These are phyloP conservation scores for Colletotrichum godetiae DNA, from an alignment of 2,329 filamentous ascomycete genomes.

Conservation along the genomic window DNA sequence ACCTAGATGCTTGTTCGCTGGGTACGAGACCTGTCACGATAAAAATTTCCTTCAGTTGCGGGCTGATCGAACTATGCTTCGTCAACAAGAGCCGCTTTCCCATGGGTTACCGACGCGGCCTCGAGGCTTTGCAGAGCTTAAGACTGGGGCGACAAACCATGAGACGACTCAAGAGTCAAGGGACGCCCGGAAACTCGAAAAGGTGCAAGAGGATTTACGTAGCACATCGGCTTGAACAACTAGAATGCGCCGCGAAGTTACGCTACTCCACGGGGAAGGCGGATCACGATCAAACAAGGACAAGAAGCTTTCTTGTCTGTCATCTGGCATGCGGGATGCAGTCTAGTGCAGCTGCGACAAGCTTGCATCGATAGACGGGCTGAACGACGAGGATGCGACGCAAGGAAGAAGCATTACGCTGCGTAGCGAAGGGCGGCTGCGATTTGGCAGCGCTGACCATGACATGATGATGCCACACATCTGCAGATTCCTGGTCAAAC, in stretches of 20 bases:
- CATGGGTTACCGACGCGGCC: neutral
- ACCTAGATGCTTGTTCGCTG: slow-evolving; percentile 30
- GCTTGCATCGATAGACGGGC: neutral
- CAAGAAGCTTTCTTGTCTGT: slow-evolving; percentile 5
- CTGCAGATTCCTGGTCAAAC: slow-evolving; percentile 26
- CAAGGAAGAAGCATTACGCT: slow-evolving; percentile 23
- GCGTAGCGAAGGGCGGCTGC: slow-evolving; percentile 15
- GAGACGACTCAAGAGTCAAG: neutral
- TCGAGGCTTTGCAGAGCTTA: neutral
- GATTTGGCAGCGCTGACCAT: slow-evolving; percentile 18
- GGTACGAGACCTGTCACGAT: slow-evolving; percentile 3
- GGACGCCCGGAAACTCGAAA: slow-evolving; percentile 4
- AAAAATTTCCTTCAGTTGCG: neutral
- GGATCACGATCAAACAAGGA: slow-evolving; percentile 20
- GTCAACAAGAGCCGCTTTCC: neutral
- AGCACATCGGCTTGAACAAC: neutral
- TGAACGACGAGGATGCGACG: neutral
- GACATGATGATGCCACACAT: slow-evolving; percentile 13
- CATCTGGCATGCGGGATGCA: slow-evolving; percentile 5
- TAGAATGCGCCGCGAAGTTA: neutral
- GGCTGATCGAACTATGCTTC: slow-evolving; percentile 1
- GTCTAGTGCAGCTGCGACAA: neutral
- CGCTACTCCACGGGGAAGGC: slow-evolving; percentile 13
- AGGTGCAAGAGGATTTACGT: neutral
- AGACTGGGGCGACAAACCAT: neutral